Percentiles rank a stretch among this genome's conserved stretches.
phyloP scores from a whole-genome alignment of 345 rosid genomes.

The Linum tenue region DNA sequence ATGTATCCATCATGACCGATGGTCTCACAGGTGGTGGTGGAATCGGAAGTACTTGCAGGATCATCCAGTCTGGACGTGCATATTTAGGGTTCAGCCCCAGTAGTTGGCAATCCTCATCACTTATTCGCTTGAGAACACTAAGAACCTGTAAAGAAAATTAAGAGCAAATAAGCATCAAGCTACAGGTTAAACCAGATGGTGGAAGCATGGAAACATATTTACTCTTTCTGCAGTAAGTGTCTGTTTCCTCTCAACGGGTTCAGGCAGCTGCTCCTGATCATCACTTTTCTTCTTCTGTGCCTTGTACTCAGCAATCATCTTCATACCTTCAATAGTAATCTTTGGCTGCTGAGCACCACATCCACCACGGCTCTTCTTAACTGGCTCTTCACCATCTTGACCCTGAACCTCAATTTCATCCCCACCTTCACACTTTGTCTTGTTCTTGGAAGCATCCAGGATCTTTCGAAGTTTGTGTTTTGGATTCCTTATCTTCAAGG shows the following conservation, averaged over 20 bases:
- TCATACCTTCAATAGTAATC: conserved; percentile 89
- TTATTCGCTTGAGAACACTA: conserved; percentile 87
- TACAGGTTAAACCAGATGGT: background rate
- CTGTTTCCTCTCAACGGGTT: conserved; percentile 91
- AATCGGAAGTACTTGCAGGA: conserved; percentile 89
- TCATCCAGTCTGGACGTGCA: conserved; percentile 99
- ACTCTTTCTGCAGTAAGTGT: conserved; percentile 92
- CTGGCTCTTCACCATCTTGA: conserved; percentile 64
- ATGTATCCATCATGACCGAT: conserved; percentile 93
- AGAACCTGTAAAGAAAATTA: conserved; percentile 41
- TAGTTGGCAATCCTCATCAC: conserved; percentile 81
- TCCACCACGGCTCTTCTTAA: conserved; percentile 77
- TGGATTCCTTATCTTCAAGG: conserved; percentile 85
- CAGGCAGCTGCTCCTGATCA: conserved; percentile 90
- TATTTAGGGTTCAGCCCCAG: conserved; percentile 86
- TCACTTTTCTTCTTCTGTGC: conserved; percentile 63
- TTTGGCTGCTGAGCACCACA: conserved; percentile 95
- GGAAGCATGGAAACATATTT: conserved; percentile 4
- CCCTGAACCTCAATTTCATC: conserved; percentile 63
- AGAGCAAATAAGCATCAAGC: conserved; percentile 9
- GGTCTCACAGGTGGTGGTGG: conserved; percentile 99
- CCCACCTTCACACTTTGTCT: conserved; percentile 81
- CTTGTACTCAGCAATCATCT: conserved; percentile 90
- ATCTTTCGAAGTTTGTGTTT: conserved; percentile 81
- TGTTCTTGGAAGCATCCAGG: conserved; percentile 83